Percentiles rank a stretch among this genome's conserved stretches.
These are phyloP conservation scores for Amauroascus verrucosus DNA, from an alignment of 2,329 filamentous ascomycete genomes.

Conservation along the genomic window DNA sequence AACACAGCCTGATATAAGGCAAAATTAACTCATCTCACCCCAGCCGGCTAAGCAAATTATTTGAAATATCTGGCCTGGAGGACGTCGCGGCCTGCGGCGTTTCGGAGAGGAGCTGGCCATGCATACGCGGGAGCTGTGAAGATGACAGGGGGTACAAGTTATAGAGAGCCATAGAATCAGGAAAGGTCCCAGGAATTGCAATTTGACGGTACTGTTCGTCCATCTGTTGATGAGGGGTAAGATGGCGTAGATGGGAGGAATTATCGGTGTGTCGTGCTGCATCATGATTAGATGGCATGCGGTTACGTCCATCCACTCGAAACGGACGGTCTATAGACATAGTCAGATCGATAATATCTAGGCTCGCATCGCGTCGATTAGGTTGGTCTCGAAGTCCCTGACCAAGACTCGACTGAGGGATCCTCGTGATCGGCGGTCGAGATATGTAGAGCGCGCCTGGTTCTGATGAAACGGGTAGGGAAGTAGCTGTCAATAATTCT, in stretches of 20 bases:
- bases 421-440: background rate
- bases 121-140: background rate
- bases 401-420: background rate
- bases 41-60: background rate
- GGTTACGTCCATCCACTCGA: background rate
- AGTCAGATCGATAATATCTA: slow-evolving; percentile 6
- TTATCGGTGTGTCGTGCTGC: background rate
- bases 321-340: background rate
- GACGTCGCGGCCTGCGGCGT: background rate
- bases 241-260: background rate
- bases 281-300: background rate
- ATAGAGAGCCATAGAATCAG: background rate
- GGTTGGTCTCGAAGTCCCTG: background rate
- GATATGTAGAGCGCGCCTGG: background rate
- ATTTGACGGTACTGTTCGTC: background rate
- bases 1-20: background rate
- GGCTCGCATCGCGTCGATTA: background rate
- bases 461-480: background rate
- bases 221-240: background rate
- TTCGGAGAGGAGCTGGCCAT: background rate
- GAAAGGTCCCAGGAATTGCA: background rate
- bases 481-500: background rate
- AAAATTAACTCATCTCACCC: background rate
- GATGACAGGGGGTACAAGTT: background rate
- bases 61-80: background rate